Evolutionary conservation across 495 filamentous ascomycete species (phyloP), one percentile per base, ranked within the genome.

Genomic region (Arthonia radiata): DNA sequence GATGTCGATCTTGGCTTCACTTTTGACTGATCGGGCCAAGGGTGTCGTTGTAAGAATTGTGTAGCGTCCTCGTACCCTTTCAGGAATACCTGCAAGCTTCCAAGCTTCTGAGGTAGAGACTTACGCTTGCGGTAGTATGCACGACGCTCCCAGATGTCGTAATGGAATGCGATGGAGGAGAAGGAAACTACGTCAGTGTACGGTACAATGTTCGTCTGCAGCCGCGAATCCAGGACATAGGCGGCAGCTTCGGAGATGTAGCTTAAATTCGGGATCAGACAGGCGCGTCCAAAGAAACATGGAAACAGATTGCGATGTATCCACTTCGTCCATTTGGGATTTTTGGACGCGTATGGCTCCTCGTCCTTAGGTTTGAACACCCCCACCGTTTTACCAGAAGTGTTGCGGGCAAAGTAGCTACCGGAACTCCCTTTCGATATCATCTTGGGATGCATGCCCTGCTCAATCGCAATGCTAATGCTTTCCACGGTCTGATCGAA

Each of bases 351-450:
- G 40, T 86, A 99, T 13, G 86, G 86, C 48, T 99, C 86, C 48
- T 99, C 86, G 44, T 99, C 86, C 50, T 99, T 99, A 18, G 86
- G 86, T 46, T 99, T 99, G 49, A 99, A 94, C 5, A 99, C 89
- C 14, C 81, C 86, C 10, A 99, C 79, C 9, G 91, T 72, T 49
- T 89, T 92, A 12, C 86, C 86, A 13, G 86, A 70, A 15, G 57
- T 65, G 40, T 92, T 83, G 32, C 81, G 61, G 27, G 86, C 89
- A 58, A 94, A 99, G 53, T 99, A 99, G 46, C 80, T 91, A 7
- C 86, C 86, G 4, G 82, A 93, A 47, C 80, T 91, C 15, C 86
- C 86, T 48, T 99, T 82, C 1, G 82, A 68, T 30, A 99, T 99
- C 64, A 94, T 73, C 29, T 71, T 77, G 13, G 86, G 86, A 45